A percentile compares a stretch with the other conserved stretches of the same genome.
phyloP scores from a whole-genome alignment of 768 basidiomycete species.

The Trametes villosa region DNA sequence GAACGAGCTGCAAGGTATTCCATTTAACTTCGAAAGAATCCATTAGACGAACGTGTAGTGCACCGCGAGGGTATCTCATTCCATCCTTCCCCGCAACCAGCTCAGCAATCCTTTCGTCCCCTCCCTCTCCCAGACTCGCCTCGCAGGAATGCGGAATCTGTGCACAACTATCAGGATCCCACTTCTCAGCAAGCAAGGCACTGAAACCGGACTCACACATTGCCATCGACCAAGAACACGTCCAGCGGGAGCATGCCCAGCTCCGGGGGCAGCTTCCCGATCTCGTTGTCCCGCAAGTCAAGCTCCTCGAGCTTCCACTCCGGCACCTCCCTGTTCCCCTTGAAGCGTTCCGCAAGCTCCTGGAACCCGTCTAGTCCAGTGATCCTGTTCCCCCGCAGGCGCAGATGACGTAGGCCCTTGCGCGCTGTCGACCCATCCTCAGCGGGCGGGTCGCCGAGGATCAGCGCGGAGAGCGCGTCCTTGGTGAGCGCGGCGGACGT shows the following conservation, averaged over 20 bases:
- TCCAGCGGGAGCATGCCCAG: slow-evolving; percentile 79
- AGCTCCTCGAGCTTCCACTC: slow-evolving; percentile 83
- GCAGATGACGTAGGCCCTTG: slow-evolving; percentile 66
- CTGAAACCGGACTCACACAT: slow-evolving; percentile 61
- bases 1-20: too few species aligned
- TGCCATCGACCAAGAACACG: slow-evolving; percentile 84
- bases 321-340: slow-evolving; percentile 60
- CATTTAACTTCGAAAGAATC: background rate
- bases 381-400: slow-evolving; percentile 70
- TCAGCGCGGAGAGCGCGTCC: slow-evolving; percentile 52
- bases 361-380: slow-evolving; percentile 64
- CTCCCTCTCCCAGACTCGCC: slow-evolving; percentile 86
- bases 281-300: slow-evolving; percentile 82
- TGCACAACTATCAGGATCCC: background rate
- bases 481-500: slow-evolving; percentile 56
- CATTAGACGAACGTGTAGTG: background rate
- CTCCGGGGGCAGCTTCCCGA: slow-evolving; percentile 68
- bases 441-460: slow-evolving; percentile 45
- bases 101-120: slow-evolving; percentile 81
- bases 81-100: slow-evolving; percentile 78
- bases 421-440: slow-evolving; percentile 30
- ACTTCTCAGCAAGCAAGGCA: background rate
- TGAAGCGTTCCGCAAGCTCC: slow-evolving; percentile 65
- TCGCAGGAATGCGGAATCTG: slow-evolving; percentile 81
- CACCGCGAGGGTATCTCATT: slow-evolving; percentile 46